A percentile compares a stretch with the other conserved stretches of the same genome.
Evolutionary conservation across 495 filamentous ascomycete genomes (phyloP).

Genomic region (Lophiostoma macrostomum): DNA sequence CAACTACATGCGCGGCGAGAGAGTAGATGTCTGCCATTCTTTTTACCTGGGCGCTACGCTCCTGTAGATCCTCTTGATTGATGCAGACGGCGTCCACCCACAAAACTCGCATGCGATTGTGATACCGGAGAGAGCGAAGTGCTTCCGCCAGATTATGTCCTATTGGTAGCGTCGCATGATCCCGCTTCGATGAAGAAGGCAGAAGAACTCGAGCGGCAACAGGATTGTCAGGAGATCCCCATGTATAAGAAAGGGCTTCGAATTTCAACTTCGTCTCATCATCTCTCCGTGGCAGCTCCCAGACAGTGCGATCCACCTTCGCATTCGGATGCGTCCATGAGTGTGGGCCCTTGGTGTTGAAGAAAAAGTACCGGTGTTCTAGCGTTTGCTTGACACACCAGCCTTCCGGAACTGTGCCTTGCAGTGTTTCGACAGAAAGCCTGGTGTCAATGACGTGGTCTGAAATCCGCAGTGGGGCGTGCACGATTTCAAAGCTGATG

Average conservation of each 20-base stretch:
- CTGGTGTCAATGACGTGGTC: too few species aligned
- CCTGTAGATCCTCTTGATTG: conserved; percentile 32
- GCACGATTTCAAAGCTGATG: too few species aligned
- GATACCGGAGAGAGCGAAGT: too few species aligned
- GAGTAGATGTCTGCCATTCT: conserved; percentile 37
- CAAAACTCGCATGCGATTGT: not conserved
- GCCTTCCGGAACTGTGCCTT: too few species aligned
- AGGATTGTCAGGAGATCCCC: conserved; percentile 9
- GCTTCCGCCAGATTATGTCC: not conserved
- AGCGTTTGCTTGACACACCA: too few species aligned
- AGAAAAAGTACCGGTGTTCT: too few species aligned
- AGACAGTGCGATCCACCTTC: not conserved
- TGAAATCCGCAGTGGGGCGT: too few species aligned
- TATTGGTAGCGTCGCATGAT: not conserved
- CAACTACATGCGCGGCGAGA: conserved; percentile 20
- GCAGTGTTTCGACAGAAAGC: too few species aligned
- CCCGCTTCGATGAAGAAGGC: too few species aligned
- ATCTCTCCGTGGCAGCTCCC: not conserved
- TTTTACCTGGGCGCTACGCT: conserved; percentile 33
- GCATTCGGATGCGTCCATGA: not conserved
- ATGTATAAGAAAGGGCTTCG: conserved; percentile 12
- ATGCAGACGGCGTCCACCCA: conserved; percentile 37
- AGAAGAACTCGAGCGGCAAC: too few species aligned
- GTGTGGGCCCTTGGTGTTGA: too few species aligned
- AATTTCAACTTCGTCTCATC: not conserved